Base-by-base conservation (phyloP, 768 basidiomycete species). In the Pleurotus djamor region DNA sequence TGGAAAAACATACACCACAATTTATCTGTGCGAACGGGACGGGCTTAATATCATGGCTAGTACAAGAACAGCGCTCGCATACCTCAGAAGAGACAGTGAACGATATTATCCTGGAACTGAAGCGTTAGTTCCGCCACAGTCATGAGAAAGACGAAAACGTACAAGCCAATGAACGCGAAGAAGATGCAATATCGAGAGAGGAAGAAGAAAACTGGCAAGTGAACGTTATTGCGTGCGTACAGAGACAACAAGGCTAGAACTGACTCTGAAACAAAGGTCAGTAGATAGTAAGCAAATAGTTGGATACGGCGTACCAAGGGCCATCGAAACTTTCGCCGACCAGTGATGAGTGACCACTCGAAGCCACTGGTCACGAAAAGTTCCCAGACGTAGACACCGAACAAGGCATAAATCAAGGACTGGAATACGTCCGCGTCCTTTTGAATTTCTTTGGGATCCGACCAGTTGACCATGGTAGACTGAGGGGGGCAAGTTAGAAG, bases 171-270 rank as follows among this genome's bases (percentile, higher is more conserved):
- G 65, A 89, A 77, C 3, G 87, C 80, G 59, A 83, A 75, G n/a
- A 90, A 65, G 77, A 89, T 84, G 69, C 85, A 87, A 68, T 90
- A 90, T 60, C 88, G 83, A 67, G 83, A 86, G 28, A 87, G 72
- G 68, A 91, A 88, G 67, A 87, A 87, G 61, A 87, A 85, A 28
- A 83, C 87, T 76, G 49, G 1, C 21, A 28, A 3, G 3, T 1
- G 21, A 3, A 28, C 21, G 21, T 28, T 21, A 38, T 47, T 35
- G 34, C 34, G n/a, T 52, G 51, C 36, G 34, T 28, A 3, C 1
- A 28, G 21, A 28, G 3, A 28, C 3, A 28, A 28, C 21, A 28
- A 28, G 21, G 21, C 21, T 28, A 28, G 21, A 28, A 28, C 21
- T 28, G 21, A 28, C 21, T 28, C 21, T 28, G 21, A 28, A 28